phyloP scores from a whole-genome alignment of 139 green algal genomes.

The Chlorella sorokiniana region DNA sequence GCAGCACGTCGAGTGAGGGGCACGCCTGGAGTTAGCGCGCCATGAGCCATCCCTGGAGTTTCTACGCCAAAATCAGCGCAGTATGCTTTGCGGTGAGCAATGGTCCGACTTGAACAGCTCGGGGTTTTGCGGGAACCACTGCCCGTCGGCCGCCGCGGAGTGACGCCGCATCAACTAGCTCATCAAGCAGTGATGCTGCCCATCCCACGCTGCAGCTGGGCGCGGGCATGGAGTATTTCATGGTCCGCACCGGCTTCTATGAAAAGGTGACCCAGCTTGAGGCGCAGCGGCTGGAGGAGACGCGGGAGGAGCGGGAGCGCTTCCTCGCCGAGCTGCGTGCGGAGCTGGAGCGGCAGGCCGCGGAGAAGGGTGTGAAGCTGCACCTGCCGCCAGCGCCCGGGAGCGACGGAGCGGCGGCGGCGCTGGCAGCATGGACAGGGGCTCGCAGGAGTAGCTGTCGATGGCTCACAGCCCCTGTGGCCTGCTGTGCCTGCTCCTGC shows the following conservation, averaged over 20 bases:
- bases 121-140: too few relatives aligned
- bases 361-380: slow-evolving; percentile 42
- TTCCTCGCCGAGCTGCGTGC: slow-evolving; percentile 45
- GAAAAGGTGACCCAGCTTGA: slow-evolving; percentile 69
- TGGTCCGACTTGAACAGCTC: neutral
- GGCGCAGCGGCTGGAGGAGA: slow-evolving; percentile 56
- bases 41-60: slow-evolving; percentile 41
- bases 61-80: slow-evolving; percentile 51
- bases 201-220: slow-evolving; percentile 50
- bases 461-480: too few relatives aligned
- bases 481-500: too few relatives aligned
- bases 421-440: neutral
- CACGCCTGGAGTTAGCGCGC: neutral
- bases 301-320: slow-evolving; percentile 49
- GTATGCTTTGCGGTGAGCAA: slow-evolving; percentile 46
- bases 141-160: too few relatives aligned
- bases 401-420: neutral
- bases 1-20: too few relatives aligned
- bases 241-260: slow-evolving; percentile 94
- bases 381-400: slow-evolving; percentile 3
- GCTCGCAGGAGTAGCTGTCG: neutral
- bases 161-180: too few relatives aligned
- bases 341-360: slow-evolving; percentile 58
- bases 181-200: neutral
- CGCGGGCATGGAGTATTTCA: slow-evolving; percentile 87